phyloP scores from a whole-genome alignment of 345 rosid genomes.

The Nasturtium officinale region DNA sequence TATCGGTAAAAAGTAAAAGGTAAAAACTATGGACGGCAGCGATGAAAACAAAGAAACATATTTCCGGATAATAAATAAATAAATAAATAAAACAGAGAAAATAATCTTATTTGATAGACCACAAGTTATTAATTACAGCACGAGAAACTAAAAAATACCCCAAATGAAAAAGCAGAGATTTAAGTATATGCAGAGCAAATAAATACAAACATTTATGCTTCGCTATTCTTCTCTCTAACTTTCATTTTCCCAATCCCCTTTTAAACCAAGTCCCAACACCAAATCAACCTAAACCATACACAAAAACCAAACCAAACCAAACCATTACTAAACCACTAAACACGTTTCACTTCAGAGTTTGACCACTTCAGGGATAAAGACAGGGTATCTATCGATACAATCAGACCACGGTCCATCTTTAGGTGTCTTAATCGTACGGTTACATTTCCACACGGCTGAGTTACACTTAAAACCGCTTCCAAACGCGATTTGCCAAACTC shows the following conservation, averaged over 20 bases:
- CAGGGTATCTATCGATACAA: constrained; percentile 73
- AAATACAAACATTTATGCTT: constrained; percentile 40
- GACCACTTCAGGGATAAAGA: constrained; percentile 74
- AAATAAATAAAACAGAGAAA: not conserved
- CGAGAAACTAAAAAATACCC: constrained; percentile 34
- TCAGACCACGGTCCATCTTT: constrained; percentile 73
- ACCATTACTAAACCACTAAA: constrained; percentile 23
- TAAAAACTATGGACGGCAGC: constrained; percentile 9
- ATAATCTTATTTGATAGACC: constrained; percentile 31
- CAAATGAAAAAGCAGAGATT: constrained; percentile 33
- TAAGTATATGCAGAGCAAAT: constrained; percentile 31
- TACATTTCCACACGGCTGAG: constrained; percentile 91
- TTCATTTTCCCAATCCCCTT: constrained; percentile 13
- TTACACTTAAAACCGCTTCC: constrained; percentile 96
- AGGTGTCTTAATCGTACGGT: constrained; percentile 57
- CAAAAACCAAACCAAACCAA: no score
- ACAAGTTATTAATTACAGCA: constrained; percentile 37
- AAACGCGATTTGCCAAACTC: constrained; percentile 85
- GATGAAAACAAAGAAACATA: constrained; percentile 28
- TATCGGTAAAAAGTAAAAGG: not conserved
- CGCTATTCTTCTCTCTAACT: constrained; percentile 24
- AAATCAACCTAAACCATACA: constrained; percentile 30
- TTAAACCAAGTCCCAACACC: constrained; percentile 25
- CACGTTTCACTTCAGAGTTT: constrained; percentile 49
- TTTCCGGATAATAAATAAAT: no score